Conservation (phyloP, 345 rosid species). For the Sapria himalayana region DNA sequence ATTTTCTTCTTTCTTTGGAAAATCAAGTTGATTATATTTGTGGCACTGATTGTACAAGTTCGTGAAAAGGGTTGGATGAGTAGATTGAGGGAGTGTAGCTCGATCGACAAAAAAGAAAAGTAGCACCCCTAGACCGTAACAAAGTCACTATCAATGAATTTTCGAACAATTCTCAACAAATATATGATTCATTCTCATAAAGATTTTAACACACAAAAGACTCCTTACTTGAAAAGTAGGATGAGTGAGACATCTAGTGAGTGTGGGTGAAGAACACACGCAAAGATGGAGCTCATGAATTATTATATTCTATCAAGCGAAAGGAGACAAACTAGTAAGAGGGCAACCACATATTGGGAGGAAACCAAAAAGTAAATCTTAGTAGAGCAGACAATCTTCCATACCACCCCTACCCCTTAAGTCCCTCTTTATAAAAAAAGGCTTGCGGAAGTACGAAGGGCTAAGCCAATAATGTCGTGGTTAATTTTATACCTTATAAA, state of each 20-base stretch:
- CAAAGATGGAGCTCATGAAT: slow-evolving; percentile 3
- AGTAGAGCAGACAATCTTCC: too few species aligned
- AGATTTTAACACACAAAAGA: neutral
- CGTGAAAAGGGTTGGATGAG: slow-evolving; percentile 8
- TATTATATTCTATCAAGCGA: slow-evolving; percentile 5
- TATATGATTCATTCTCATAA: too few species aligned
- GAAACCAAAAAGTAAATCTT: too few species aligned
- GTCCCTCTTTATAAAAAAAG: too few species aligned
- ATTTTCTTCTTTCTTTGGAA: too few species aligned
- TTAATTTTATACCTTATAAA: too few species aligned
- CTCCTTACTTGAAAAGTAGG: neutral
- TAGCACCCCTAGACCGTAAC: neutral
- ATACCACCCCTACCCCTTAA: too few species aligned
- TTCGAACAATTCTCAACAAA: too few species aligned
- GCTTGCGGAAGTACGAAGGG: too few species aligned
- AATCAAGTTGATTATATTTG: slow-evolving; percentile 5
- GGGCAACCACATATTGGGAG: neutral
- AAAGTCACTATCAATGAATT: neutral
- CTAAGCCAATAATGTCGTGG: too few species aligned
- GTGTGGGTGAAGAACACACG: slow-evolving; percentile 2
- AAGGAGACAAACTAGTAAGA: slow-evolving; percentile 1
- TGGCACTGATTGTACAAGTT: slow-evolving; percentile 9
- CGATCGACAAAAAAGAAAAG: slow-evolving; percentile 1
- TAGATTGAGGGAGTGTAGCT: slow-evolving; percentile 5
- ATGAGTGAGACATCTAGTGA: slow-evolving; percentile 4